Conservation (phyloP, 768 basidiomycete genomes). For the Leccinellum rugosiceps region DNA sequence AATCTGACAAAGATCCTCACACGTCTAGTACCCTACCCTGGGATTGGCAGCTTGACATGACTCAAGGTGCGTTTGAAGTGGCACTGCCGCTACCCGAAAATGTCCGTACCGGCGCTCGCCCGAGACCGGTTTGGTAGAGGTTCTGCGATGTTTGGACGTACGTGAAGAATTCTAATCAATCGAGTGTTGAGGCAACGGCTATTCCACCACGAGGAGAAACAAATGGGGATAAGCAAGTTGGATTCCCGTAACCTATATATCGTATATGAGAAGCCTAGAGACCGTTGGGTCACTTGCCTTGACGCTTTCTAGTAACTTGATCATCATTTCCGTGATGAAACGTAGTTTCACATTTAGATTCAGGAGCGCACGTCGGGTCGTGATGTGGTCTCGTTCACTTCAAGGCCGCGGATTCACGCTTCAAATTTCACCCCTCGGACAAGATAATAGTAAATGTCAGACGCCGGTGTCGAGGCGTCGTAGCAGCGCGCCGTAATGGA, state of each 20-base stretch:
- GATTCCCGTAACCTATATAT: neutral
- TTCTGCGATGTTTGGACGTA: neutral
- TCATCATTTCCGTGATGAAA: neutral
- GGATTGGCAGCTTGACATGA: neutral
- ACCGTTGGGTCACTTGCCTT: neutral
- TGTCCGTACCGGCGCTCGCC: neutral
- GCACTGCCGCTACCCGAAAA: neutral
- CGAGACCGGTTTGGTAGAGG: neutral
- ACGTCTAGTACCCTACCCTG: neutral
- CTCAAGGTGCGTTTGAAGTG: neutral
- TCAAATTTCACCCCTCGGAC: neutral
- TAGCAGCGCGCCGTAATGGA: too few species aligned
- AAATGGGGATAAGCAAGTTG: neutral
- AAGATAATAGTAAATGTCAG: neutral
- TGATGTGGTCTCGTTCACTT: neutral
- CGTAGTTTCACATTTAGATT: neutral
- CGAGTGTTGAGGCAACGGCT: too few species aligned
- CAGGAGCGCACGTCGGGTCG: too few species aligned
- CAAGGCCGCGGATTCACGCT: neutral
- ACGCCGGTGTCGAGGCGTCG: too few species aligned
- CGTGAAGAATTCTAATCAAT: neutral
- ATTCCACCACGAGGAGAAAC: neutral
- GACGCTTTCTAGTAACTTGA: neutral
- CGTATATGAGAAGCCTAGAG: neutral
- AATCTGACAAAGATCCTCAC: neutral